Base-by-base conservation (phyloP, 1,284 basidiomycete species). In the Pyrrhoderma lamaoense region DNA sequence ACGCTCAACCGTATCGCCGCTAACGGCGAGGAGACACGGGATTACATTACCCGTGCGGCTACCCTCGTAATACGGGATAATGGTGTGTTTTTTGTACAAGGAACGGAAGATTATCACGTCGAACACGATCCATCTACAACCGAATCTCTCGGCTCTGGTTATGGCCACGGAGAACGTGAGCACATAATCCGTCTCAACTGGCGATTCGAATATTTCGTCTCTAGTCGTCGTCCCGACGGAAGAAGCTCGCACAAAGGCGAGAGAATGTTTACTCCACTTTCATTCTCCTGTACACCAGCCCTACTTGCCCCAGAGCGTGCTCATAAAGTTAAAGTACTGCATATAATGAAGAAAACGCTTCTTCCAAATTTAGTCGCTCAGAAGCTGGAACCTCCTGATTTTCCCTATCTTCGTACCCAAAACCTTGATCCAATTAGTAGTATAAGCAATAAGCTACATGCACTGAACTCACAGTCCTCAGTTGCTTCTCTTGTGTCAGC, bases 171-270 rank as follows among this genome's bases (percentile, higher is more conserved):
- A 47, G 16, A 53, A 52, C 45, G 59, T 57, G 38, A 22, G 21
- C 38, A 16, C n/a, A 44, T 65, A 16, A 61, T 67, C 39, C 76
- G 73, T 52, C 65, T 85, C 11, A 67, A 69, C 19, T 90, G 89
- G 89, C 77, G 77, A 53, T 83, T 91, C 58, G 84, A 87, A 53
- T 92, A 92, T 61, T 61, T 80, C 23, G 82, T 91, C 8, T 75
- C 77, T 39, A 77, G 84, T 57, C 73, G 77, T 18, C 66, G 69
- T 38, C 61, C 63, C 7, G 69, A 70, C 2, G 75, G 76, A 22
- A 73, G 70, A 56, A 59, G 67, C 16, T 63, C 80, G 14, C 68
- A 54, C 31, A 34, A 72, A 13, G 84, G 83, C 8, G 86, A 89
- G 67, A 85, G 83, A 67, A 71, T 70, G 1, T 61, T 89, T 49